Evolutionary conservation across 495 filamentous ascomycete genomes (phyloP).

Genomic region (Aspergillus baeticus): DNA sequence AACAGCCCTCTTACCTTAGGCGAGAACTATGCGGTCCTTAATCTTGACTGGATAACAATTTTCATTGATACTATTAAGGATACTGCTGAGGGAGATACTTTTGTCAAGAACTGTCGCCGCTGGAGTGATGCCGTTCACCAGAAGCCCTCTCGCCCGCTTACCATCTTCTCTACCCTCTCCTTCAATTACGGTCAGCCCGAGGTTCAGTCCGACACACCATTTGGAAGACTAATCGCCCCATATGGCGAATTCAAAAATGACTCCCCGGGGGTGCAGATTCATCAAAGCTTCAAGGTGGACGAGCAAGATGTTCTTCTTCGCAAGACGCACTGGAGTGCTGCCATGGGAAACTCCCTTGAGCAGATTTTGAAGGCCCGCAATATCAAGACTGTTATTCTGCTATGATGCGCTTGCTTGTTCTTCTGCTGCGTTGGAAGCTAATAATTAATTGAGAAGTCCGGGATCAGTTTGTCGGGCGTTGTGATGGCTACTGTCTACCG

Average conservation of each 20-base stretch:
- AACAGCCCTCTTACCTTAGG: too few relatives aligned
- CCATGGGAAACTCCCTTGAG: slow-evolving; percentile 38
- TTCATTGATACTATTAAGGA: slow-evolving; percentile 30
- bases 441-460: slow-evolving; percentile 29
- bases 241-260: too few relatives aligned
- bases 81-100: slow-evolving; percentile 25
- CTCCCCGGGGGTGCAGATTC: slow-evolving; percentile 24
- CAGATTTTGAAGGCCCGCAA: slow-evolving; percentile 38
- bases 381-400: slow-evolving; percentile 44
- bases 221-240: too few relatives aligned
- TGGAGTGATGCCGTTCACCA: slow-evolving; percentile 44
- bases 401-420: too few relatives aligned
- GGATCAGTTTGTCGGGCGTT: slow-evolving; percentile 40
- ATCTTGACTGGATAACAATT: slow-evolving; percentile 43
- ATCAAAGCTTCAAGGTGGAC: slow-evolving; percentile 28
- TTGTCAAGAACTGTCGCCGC: slow-evolving; percentile 13
- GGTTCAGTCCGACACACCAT: too few relatives aligned
- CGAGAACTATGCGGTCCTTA: slow-evolving; percentile 46
- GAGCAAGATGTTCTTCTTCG: slow-evolving; percentile 36
- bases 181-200: too few relatives aligned
- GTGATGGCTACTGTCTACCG: slow-evolving; percentile 43
- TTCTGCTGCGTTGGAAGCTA: too few relatives aligned
- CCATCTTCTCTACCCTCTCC: too few relatives aligned
- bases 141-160: slow-evolving; percentile 1
- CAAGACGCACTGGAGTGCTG: slow-evolving; percentile 45